Conservation (phyloP, 1,139 yeast species). For the Arxiozyma heterogenica region DNA sequence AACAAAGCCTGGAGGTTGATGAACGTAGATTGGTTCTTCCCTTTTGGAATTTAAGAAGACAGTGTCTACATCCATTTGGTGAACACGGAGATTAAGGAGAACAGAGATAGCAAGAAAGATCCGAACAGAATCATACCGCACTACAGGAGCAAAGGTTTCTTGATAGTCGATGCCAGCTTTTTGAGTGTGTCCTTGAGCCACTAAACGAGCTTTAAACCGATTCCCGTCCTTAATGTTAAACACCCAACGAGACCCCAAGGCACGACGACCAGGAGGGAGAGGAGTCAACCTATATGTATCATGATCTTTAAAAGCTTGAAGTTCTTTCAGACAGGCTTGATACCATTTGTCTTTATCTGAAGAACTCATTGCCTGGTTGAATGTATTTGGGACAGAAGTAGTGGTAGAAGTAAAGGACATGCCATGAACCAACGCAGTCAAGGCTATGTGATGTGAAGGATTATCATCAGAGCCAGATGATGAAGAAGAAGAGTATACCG, state of each 20-base stretch:
- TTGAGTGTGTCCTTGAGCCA: conserved; percentile 9
- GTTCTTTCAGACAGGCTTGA: not conserved
- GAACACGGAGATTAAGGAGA: conserved; percentile 7
- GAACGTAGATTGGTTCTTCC: not conserved
- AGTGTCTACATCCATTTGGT: not conserved
- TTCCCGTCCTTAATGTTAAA: not conserved
- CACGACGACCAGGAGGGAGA: not conserved
- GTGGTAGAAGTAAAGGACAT: no score
- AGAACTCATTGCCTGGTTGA: no score
- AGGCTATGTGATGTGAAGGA: no score
- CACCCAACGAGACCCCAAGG: not conserved
- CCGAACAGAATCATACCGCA: conserved; percentile 10
- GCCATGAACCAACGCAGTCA: no score
- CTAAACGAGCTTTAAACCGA: not conserved
- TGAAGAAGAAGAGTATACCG: no score
- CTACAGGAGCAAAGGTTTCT: conserved; percentile 24
- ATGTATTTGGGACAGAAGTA: no score
- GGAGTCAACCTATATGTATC: not conserved
- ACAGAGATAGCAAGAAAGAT: conserved; percentile 2
- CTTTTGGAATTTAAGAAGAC: no score
- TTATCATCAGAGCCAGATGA: no score
- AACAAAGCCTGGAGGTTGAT: not conserved
- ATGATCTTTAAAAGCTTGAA: not conserved
- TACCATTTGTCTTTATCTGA: conserved; percentile 4
- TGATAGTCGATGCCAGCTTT: conserved; percentile 20